Base-by-base conservation (phyloP, 352 stramenopile species). In the Phytopythium chamaehyphon region DNA sequence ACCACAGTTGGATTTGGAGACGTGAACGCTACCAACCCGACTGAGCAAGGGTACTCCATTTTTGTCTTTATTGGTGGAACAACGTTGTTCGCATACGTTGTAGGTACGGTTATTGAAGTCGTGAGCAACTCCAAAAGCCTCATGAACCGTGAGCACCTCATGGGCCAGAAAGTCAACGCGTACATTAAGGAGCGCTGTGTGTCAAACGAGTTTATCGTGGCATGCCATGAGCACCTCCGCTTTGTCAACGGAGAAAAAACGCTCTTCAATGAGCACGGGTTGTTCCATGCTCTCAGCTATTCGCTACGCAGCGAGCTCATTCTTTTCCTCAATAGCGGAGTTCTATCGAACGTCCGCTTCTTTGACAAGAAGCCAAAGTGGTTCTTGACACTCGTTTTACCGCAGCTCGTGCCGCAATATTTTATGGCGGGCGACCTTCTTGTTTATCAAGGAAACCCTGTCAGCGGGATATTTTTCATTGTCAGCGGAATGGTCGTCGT, bases 1-100 rank as follows among this genome's bases (percentile, higher is more conserved):
- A 83, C 76, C 18, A 95, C 85, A 0, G 83, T 95, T 8, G 86
- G 86, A 4, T 96, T 96, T 61, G 85, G 87, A 1, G 84, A 96
- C 51, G 82, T 96, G 15, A 73, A 66, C 19, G 75, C 85, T 0
- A 64, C 90, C 7, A 96, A 90, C 40, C 69, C 70, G 26, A 57
- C 64, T 2, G 88, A 96, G 57, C 74, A 88, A 45, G 52, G 70
- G 14, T 90, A 88, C 49, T 89, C 73, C 22, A 93, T 92, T 16
- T 59, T 96, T 15, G 88, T 90, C 21, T 83, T 92, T 51, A 88
- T 93, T 33, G 72, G 79, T 15, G 83, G 83, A n/a, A 89, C 83
- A 10, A 90, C 75, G 6, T 49, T 93, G 6, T 93, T 91, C 39
- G 83, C 78, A 9, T 93, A 88, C 48, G 80, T 91, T 33, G 74